phyloP scores from a whole-genome alignment of 2,329 filamentous ascomycete species.

The Colletotrichum noveboracense region DNA sequence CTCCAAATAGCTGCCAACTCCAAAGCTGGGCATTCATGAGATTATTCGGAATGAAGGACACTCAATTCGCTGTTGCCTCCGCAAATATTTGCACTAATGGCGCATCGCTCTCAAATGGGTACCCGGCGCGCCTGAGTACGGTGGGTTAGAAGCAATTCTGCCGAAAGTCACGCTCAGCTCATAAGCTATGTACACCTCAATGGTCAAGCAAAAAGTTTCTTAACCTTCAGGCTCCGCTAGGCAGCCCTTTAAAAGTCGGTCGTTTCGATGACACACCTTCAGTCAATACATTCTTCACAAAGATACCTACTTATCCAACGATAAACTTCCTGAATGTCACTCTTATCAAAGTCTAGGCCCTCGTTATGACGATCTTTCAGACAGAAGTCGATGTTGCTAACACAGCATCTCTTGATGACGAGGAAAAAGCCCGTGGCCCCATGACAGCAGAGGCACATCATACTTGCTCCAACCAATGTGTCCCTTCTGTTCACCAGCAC shows the following conservation, averaged over 20 bases:
- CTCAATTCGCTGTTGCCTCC: no score
- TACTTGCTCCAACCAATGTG: neutral
- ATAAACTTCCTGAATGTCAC: neutral
- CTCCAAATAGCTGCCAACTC: no score
- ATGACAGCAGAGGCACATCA: neutral
- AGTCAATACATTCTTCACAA: neutral
- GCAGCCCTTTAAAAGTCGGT: neutral
- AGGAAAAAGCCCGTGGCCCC: neutral
- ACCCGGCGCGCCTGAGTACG: no score
- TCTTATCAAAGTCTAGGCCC: neutral
- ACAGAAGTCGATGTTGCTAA: neutral
- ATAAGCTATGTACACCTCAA: neutral
- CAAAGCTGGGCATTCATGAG: no score
- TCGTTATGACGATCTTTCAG: neutral
- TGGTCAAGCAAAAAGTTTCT: neutral
- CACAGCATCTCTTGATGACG: neutral
- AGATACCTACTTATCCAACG: neutral
- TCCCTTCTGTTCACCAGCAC: neutral
- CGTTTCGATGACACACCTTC: neutral
- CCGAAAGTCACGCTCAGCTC: neutral
- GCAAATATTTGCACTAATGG: no score
- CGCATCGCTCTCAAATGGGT: no score
- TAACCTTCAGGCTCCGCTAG: fast-evolving
- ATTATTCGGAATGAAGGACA: no score
- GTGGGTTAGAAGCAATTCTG: no score